These are phyloP conservation scores for Sphagnum magellanicum DNA, from an alignment of 228 moss, liverwort and hornwort genomes.

Conservation along the genomic window DNA sequence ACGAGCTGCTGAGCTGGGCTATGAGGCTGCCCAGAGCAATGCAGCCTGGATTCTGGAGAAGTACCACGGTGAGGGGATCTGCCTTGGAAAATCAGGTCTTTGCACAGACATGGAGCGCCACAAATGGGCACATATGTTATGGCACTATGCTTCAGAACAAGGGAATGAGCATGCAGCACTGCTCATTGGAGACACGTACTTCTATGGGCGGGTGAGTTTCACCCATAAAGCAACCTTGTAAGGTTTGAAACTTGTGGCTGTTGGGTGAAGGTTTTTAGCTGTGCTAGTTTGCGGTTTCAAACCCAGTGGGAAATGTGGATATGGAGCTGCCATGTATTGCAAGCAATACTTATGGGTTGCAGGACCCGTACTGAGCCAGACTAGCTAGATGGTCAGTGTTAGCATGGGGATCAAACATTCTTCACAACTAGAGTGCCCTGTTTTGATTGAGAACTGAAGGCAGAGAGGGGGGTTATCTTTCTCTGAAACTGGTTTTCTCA, in stretches of 20 bases:
- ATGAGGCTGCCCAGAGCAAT: conserved; percentile 97
- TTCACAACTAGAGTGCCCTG: no score
- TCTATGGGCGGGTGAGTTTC: conserved; percentile 79
- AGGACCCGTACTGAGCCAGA: no score
- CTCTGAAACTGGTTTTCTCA: not conserved
- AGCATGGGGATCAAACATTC: not conserved
- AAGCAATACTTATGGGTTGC: no score
- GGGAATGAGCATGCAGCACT: conserved; percentile 97
- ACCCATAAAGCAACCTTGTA: not conserved
- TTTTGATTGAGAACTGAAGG: no score
- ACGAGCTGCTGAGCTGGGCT: conserved; percentile 91
- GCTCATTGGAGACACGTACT: conserved; percentile 96
- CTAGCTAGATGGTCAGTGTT: not conserved
- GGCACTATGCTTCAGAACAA: conserved; percentile 97
- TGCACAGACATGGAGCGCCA: conserved; percentile 83
- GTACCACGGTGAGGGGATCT: conserved; percentile 59
- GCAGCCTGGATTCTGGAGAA: conserved; percentile 97
- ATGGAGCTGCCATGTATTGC: no score
- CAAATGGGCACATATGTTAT: conserved; percentile 84
- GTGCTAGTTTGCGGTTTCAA: no score
- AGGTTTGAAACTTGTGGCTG: not conserved
- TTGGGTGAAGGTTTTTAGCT: not conserved
- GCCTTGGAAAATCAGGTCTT: conserved; percentile 75
- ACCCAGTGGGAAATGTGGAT: no score
- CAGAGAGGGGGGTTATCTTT: not conserved